Evolutionary conservation across 2,329 filamentous ascomycete genomes (phyloP).

Genomic region (Ambrosiella xylebori): DNA sequence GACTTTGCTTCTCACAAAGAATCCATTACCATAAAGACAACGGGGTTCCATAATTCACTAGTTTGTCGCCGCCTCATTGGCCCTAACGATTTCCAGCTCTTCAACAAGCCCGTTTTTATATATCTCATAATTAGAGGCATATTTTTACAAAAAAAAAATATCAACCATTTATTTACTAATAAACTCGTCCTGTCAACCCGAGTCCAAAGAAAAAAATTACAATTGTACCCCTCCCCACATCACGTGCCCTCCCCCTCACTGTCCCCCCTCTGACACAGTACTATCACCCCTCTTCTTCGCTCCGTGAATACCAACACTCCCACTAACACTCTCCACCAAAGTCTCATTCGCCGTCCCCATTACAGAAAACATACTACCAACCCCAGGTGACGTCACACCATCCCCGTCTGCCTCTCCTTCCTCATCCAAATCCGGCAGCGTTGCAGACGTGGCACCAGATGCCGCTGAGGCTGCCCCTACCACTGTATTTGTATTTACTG

Average conservation of each 20-base stretch:
- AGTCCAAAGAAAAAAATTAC: no score
- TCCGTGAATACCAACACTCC: background rate
- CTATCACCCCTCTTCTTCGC: background rate
- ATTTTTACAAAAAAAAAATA: no score
- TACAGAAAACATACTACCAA: background rate
- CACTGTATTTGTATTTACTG: background rate
- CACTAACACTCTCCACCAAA: background rate
- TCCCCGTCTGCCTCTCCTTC: background rate
- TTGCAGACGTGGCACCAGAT: slow-evolving; percentile 2
- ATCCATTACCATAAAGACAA: no score
- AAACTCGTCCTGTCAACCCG: no score
- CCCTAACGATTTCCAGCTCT: no score
- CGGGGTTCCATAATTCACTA: no score
- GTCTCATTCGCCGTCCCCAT: background rate
- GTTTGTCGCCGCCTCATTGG: no score
- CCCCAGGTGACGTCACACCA: background rate
- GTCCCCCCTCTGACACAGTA: background rate
- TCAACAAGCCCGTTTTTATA: no score
- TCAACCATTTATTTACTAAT: no score
- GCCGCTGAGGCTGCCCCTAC: no score
- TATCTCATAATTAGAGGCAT: no score
- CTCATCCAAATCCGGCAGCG: slow-evolving; percentile 2
- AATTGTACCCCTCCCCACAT: background rate
- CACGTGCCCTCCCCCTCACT: background rate
- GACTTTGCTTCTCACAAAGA: no score